Evolutionary conservation across 1,284 basidiomycete species (phyloP), one percentile per base, ranked within the genome.

Genomic region (Gomphus bonarii): DNA sequence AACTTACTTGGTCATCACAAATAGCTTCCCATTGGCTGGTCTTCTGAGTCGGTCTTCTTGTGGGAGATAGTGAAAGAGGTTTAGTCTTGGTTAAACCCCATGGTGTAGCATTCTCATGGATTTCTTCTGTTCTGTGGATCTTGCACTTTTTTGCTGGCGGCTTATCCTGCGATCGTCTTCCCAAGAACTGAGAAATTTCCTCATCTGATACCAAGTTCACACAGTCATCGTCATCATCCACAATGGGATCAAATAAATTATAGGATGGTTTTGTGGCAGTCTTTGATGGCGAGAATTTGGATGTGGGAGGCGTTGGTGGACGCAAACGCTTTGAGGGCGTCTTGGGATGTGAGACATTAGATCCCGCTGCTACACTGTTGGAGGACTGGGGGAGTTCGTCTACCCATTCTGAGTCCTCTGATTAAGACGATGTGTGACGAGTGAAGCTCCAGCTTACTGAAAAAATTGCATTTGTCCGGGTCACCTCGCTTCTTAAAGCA

Each of bases 361-460:
- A 36, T 25, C 25, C 25, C 28, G 35, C 31, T 1, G 35, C 11
- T n/a, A n/a, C 28, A 16, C 9, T 33, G 14, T 31, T 36, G 20
- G 51, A 38, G 16, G 25, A 10, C 33, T 35, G 16, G 16, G 50
- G 58, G 31, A 65, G 63, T 44, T 73, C 63, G 42, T 74, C 70
- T 28, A 58, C 67, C 75, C 74, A 76, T 18, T 65, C 74, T 76
- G 59, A 14, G 10, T 16, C 11, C 3, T 31, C 18, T 1, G 28
- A 9, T 30, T 38, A 20, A 36, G 30, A 38, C 20, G 28, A n/a
- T 16, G 18, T 20, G 20, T 18, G 33, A 14, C 28, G 36, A 14
- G 30, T 3, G 8, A 6, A 16, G 64, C 69, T 58, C 55, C 5
- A 6, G 22, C 50, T 51, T 20, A 76, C 75, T 64, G 22, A 66